phyloP scores from a whole-genome alignment of 352 stramenopile genomes.

The Pythium myriotylum region DNA sequence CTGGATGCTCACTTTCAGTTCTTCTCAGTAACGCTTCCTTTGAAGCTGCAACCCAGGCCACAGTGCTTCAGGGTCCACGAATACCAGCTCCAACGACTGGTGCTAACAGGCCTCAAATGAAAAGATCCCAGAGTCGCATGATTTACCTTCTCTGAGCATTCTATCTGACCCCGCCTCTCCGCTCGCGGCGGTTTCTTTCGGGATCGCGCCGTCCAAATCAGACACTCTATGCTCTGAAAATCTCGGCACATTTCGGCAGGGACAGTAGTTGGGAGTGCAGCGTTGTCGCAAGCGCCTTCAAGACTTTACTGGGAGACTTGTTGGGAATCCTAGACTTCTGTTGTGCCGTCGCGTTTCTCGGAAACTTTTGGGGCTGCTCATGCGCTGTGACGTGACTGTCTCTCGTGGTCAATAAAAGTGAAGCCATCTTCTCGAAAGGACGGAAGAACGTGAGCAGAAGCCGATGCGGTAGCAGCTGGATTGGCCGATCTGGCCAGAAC shows the following conservation, averaged over 20 bases:
- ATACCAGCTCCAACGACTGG: too few species aligned
- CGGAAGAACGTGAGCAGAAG: constrained; percentile 1
- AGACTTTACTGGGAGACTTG: neutral
- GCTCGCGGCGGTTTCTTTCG: neutral
- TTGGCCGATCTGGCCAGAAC: neutral
- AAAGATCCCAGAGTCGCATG: too few species aligned
- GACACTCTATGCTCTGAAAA: neutral
- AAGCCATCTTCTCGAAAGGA: neutral
- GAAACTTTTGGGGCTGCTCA: neutral
- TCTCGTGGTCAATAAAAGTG: neutral
- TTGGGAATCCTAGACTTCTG: neutral
- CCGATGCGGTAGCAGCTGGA: neutral
- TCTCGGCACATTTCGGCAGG: too few species aligned
- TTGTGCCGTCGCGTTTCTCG: neutral
- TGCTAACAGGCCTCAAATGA: too few species aligned
- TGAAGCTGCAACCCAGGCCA: too few species aligned
- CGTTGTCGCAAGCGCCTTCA: neutral
- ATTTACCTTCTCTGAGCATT: neutral
- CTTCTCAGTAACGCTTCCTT: too few species aligned
- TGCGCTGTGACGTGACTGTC: neutral
- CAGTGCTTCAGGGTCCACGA: too few species aligned
- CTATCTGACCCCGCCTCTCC: neutral
- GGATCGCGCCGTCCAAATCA: neutral
- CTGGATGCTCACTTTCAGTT: too few species aligned
- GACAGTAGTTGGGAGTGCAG: neutral